Conservation (phyloP, 2,329 filamentous ascomycete species). For the Neofusicoccum sp. region DNA sequence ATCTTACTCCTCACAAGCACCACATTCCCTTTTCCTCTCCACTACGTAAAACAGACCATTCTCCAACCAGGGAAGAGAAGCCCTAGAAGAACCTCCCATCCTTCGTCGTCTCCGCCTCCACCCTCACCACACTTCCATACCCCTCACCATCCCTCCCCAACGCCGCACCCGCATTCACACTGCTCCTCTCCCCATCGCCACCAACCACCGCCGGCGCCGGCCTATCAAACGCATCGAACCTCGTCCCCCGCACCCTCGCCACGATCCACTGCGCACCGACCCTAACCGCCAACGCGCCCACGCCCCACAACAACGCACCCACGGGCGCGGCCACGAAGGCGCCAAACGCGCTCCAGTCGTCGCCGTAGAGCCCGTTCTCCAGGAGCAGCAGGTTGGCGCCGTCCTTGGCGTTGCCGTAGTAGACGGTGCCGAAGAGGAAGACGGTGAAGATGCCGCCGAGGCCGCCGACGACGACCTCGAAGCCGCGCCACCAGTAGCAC, state of each 20-base stretch:
- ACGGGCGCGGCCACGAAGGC: slow-evolving; percentile 80
- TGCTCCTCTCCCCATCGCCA: not conserved
- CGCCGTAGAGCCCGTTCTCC: slow-evolving; percentile 71
- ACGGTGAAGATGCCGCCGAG: slow-evolving; percentile 77
- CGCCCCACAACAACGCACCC: slow-evolving; percentile 72
- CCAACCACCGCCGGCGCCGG: slow-evolving; percentile 35
- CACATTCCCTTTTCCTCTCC: too few relatives aligned
- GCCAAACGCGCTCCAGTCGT: slow-evolving; percentile 80
- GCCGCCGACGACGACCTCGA: slow-evolving; percentile 77
- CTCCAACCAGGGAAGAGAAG: too few relatives aligned
- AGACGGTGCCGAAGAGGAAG: slow-evolving; percentile 78
- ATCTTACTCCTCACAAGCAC: too few relatives aligned
- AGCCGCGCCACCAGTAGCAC: slow-evolving; percentile 74
- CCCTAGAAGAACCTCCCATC: not conserved
- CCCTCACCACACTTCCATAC: not conserved
- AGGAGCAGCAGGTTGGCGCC: slow-evolving; percentile 72
- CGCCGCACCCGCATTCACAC: not conserved
- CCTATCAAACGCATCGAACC: slow-evolving; percentile 69
- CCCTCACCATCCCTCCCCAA: not conserved
- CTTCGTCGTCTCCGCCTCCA: slow-evolving; percentile 1
- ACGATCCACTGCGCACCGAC: slow-evolving; percentile 60
- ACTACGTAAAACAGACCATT: too few relatives aligned
- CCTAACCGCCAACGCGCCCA: slow-evolving; percentile 63
- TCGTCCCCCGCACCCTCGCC: slow-evolving; percentile 60
- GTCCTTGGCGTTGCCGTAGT: slow-evolving; percentile 66